Base-by-base conservation (phyloP, 371 early-diverging fungal species). In the Circinella umbellata region DNA sequence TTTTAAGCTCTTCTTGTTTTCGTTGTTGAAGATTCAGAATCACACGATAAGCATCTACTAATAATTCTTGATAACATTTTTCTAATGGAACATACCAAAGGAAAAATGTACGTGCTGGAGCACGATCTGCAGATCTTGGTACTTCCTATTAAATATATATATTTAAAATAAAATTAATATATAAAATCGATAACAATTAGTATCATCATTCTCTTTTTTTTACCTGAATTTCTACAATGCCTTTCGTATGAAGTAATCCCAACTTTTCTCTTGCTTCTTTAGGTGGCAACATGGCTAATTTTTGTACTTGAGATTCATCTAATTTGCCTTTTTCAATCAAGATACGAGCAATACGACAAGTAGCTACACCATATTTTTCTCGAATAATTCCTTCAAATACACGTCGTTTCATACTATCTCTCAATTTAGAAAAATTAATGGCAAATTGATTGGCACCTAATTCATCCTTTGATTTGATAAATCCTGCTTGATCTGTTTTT, bases 71-170 rank as follows among this genome's bases (percentile, higher is more conserved):
- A 54, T 87, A 86, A 62, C 90, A 88, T 62, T 87, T 83, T 10
- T 88, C 83, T 14, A 92, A 69, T 39, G 91, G 85, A 1, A 94
- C 91, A 69, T 88, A 91, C 90, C 92, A 95, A 36, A 98, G 84
- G 69, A 92, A 95, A 73, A 91, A 89, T 27, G 94, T 95, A 70
- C 94, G 86, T 27, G 91, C 86, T 3, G 97, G 94, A 6, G 95
- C 90, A 73, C 96, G 93, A 72, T 96, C 96, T 0, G 90, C 84
- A 0, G 94, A 88, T 74, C 90, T 90, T 37, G 96, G 96, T 38
- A 97, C 92, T 78, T 96, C 98, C 80, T 92, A 64, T 36, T 20
- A 7, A 14, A 20, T 34, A 49, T 35, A 10, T 4, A 6, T 39
- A 10, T 39, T 39, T 10, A 51, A 51, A 51, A 15, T n/a, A n/a